Percentiles rank a stretch among this genome's conserved stretches.
These are phyloP conservation scores for Eucalyptus victrix DNA, from an alignment of 345 rosid species.

Conservation along the genomic window DNA sequence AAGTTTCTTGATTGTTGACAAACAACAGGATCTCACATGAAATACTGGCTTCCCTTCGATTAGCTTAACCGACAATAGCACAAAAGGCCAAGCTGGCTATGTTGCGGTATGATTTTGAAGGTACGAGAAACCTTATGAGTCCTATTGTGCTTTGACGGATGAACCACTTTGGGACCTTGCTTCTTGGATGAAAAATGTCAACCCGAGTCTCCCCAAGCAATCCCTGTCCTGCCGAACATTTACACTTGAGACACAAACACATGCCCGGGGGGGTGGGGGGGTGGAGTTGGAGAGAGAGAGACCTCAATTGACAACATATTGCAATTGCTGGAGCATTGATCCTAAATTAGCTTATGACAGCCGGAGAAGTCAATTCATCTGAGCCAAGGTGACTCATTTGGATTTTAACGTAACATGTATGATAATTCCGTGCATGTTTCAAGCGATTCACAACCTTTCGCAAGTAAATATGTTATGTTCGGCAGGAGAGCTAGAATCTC, in stretches of 20 bases:
- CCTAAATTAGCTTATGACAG: too few species aligned
- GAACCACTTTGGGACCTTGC: not conserved
- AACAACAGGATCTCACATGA: not conserved
- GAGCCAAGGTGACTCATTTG: too few species aligned
- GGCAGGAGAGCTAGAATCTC: too few species aligned
- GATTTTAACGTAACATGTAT: too few species aligned
- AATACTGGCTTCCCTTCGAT: not conserved
- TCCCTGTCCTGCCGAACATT: not conserved
- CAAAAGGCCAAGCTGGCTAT: not conserved
- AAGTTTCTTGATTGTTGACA: not conserved
- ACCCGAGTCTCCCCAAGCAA: not conserved
- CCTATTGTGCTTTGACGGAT: not conserved
- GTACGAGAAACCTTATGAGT: not conserved
- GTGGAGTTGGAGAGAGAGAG: not conserved
- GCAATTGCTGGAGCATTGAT: not conserved
- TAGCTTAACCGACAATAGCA: not conserved
- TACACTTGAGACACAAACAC: not conserved
- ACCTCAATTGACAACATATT: not conserved
- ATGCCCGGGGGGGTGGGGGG: accelerated
- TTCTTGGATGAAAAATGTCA: not conserved
- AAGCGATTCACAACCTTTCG: too few species aligned
- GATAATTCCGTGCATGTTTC: too few species aligned
- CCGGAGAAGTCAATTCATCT: too few species aligned
- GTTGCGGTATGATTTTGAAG: not conserved
- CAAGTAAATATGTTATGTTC: too few species aligned